Evolutionary conservation across 768 basidiomycete genomes (phyloP).

Genomic region (Pluteus cervinus): DNA sequence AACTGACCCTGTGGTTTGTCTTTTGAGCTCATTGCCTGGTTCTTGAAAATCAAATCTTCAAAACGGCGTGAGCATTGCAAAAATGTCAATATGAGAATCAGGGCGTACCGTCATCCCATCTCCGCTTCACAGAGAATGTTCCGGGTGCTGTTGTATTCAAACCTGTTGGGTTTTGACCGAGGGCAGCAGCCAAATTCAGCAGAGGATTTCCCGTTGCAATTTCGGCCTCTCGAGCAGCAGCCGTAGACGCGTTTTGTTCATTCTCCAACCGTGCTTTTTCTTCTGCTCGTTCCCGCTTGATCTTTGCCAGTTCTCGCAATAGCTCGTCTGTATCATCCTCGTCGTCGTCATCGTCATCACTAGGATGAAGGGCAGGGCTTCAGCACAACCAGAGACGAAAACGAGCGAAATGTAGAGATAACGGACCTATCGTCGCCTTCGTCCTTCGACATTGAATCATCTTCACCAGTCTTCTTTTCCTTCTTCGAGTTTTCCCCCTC

Average conservation of each 20-base stretch:
- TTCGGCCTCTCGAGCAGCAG: constrained; percentile 67
- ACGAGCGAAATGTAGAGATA: neutral
- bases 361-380: constrained; percentile 9
- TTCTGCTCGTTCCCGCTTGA: constrained; percentile 91
- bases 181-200: constrained; percentile 84
- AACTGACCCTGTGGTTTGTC: constrained; percentile 72
- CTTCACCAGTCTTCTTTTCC: constrained; percentile 30
- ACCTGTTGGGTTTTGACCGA: constrained; percentile 68
- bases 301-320: constrained; percentile 95
- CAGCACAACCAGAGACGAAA: neutral
- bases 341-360: constrained; percentile 61
- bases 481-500: constrained; percentile 22
- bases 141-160: constrained; percentile 71
- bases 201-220: constrained; percentile 87
- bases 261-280: constrained; percentile 82
- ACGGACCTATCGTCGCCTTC: constrained; percentile 47
- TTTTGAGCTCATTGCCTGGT: constrained; percentile 75
- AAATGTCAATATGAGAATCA: constrained; percentile 6
- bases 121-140: constrained; percentile 84
- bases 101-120: constrained; percentile 88
- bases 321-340: constrained; percentile 94
- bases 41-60: constrained; percentile 95
- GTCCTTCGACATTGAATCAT: too few species aligned
- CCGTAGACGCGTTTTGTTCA: constrained; percentile 58
- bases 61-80: constrained; percentile 6